A percentile compares a stretch with the other conserved stretches of the same genome.
These are phyloP conservation scores for Syncephalis plumigaleata DNA, from an alignment of 371 early-diverging fungal species.

Conservation along the genomic window DNA sequence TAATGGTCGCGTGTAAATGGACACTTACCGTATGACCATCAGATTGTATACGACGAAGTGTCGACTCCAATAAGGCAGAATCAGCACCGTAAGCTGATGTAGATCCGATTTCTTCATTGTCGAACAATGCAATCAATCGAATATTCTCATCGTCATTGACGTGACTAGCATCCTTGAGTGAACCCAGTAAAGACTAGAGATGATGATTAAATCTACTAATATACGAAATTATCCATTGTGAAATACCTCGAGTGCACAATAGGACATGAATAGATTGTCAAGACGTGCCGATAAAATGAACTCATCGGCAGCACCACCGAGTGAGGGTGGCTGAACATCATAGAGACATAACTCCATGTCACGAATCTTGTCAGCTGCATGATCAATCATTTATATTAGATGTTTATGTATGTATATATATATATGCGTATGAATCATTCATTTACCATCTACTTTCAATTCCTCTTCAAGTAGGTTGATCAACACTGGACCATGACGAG, in stretches of 20 bases:
- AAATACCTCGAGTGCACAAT: constrained; percentile 33
- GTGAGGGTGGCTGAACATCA: constrained; percentile 62
- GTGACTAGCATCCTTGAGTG: constrained; percentile 14
- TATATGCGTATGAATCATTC: not conserved
- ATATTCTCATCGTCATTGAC: constrained; percentile 55
- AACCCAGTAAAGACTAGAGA: constrained; percentile 4
- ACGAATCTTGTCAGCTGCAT: constrained; percentile 50
- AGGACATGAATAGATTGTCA: constrained; percentile 92
- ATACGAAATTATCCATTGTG: constrained; percentile 17
- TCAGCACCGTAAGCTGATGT: constrained; percentile 89
- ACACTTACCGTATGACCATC: not conserved
- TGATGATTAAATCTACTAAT: constrained; percentile 3
- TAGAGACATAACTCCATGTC: constrained; percentile 93
- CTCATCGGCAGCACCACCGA: constrained; percentile 83
- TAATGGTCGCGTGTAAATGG: not conserved
- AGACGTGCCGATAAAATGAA: constrained; percentile 86
- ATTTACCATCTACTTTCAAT: constrained; percentile 40
- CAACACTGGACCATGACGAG: constrained; percentile 57
- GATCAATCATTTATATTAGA: not conserved
- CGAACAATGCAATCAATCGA: constrained; percentile 81
- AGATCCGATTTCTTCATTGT: constrained; percentile 97
- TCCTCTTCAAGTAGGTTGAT: constrained; percentile 56
- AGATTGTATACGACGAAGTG: constrained; percentile 37
- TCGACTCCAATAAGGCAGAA: constrained; percentile 64
- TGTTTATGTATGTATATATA: not conserved